phyloP scores from a whole-genome alignment of 768 basidiomycete genomes.

The Clathrus columnatus region DNA sequence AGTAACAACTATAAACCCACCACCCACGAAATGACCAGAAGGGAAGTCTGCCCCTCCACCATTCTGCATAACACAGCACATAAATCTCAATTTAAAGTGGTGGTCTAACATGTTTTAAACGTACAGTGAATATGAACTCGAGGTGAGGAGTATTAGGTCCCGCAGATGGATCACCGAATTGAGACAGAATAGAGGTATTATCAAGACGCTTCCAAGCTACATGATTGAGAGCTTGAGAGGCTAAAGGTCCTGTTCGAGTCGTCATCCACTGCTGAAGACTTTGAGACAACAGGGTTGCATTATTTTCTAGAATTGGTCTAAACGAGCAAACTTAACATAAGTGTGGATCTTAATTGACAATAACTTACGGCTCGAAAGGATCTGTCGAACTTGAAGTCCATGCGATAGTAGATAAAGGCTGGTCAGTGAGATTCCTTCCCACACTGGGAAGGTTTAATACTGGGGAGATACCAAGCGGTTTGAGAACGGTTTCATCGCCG shows the following conservation, averaged over 20 bases:
- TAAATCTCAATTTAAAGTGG: constrained; percentile 9
- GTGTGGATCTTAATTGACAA: background rate
- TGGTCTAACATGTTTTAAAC: background rate
- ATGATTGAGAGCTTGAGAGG: background rate
- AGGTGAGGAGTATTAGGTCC: constrained; percentile 13
- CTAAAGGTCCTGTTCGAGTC: constrained; percentile 10
- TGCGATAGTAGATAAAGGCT: constrained; percentile 1
- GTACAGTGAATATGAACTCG: background rate
- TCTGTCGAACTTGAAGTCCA: constrained; percentile 14
- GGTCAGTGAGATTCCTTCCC: constrained; percentile 30
- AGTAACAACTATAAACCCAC: constrained; percentile 21
- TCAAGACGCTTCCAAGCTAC: constrained; percentile 9
- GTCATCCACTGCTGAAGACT: constrained; percentile 8
- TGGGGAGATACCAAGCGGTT: constrained; percentile 14
- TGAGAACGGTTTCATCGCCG: constrained; percentile 17
- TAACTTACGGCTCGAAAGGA: constrained; percentile 9
- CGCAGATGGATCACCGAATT: constrained; percentile 11
- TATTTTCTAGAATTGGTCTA: background rate
- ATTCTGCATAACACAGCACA: constrained; percentile 6
- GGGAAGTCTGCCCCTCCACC: constrained; percentile 7
- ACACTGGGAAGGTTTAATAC: constrained; percentile 27
- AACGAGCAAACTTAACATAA: background rate
- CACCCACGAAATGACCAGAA: constrained; percentile 21
- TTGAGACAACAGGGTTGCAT: constrained; percentile 8
- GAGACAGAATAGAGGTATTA: constrained; percentile 8